Evolutionary conservation across 2,329 filamentous ascomycete species (phyloP).

Genomic region (Clarireedia monteithiana): DNA sequence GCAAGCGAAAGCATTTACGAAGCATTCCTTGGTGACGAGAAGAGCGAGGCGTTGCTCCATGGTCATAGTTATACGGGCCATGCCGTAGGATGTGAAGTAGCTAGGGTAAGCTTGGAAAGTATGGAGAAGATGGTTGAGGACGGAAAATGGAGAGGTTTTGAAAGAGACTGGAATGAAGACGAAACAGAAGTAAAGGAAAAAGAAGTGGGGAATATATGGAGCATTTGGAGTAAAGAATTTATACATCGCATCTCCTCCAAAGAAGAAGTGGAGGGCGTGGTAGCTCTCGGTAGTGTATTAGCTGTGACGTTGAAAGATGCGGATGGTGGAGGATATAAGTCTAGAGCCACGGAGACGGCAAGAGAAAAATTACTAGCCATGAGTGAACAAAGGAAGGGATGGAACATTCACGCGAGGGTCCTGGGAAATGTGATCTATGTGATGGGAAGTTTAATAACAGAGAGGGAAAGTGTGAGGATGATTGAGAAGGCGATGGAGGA

Average conservation of each 20-base stretch:
- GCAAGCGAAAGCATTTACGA: constrained; percentile 68
- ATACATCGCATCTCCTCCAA: constrained; percentile 50
- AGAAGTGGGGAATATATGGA: constrained; percentile 43
- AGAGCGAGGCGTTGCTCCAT: constrained; percentile 72
- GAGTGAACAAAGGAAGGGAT: not conserved
- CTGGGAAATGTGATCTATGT: constrained; percentile 52
- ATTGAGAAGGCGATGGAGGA: constrained; percentile 17
- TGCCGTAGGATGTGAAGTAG: constrained; percentile 72
- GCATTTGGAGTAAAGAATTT: constrained; percentile 59
- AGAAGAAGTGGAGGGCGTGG: constrained; percentile 52
- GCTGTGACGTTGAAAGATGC: constrained; percentile 49
- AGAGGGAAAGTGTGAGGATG: constrained; percentile 18
- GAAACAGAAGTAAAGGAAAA: not conserved
- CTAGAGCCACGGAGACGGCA: constrained; percentile 35
- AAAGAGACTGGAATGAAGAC: not conserved
- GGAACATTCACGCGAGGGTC: constrained; percentile 45
- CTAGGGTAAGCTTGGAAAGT: constrained; percentile 53
- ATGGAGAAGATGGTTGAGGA: constrained; percentile 50
- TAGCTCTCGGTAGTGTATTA: constrained; percentile 68
- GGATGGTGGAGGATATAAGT: constrained; percentile 29
- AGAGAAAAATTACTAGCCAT: constrained; percentile 25
- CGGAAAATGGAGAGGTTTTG: constrained; percentile 25
- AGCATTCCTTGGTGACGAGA: constrained; percentile 63
- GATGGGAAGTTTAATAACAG: constrained; percentile 44
- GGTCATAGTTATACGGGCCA: constrained; percentile 86